Conservation (phyloP, 1,139 yeast species). For the Scheffersomyces segobiensis region DNA sequence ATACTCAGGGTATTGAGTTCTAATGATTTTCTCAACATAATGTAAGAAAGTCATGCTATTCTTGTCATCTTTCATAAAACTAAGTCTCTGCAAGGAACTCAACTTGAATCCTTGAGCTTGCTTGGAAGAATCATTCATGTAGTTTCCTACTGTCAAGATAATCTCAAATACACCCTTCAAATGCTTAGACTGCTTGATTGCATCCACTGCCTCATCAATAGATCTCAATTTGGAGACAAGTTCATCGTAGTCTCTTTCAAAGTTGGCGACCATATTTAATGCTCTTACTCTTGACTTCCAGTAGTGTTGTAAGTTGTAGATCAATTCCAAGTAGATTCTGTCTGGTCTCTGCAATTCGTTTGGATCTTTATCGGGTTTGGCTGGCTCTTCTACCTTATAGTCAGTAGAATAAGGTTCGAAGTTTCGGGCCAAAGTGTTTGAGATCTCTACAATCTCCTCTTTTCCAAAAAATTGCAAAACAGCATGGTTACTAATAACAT, state of each 20-base stretch:
- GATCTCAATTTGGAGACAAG: conserved; percentile 58
- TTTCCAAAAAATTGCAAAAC: conserved; percentile 71
- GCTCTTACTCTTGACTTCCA: conserved; percentile 83
- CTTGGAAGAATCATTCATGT: conserved; percentile 77
- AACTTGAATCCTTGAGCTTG: conserved; percentile 82
- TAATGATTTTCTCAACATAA: conserved; percentile 71
- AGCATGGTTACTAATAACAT: conserved; percentile 55
- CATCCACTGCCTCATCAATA: conserved; percentile 65
- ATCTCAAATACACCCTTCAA: conserved; percentile 70
- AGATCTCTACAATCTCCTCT: conserved; percentile 65
- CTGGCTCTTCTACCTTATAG: conserved; percentile 35
- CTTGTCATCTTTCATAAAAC: conserved; percentile 75
- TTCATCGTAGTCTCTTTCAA: conserved; percentile 73
- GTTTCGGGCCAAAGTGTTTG: conserved; percentile 61
- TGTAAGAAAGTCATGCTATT: conserved; percentile 79
- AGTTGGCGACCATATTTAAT: conserved; percentile 56
- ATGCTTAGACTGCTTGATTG: conserved; percentile 57
- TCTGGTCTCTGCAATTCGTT: conserved; percentile 75
- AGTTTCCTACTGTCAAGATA: conserved; percentile 79
- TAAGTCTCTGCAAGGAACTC: conserved; percentile 70
- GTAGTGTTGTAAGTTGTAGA: conserved; percentile 73
- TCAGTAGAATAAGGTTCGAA: conserved; percentile 67
- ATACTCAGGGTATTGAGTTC: conserved; percentile 68
- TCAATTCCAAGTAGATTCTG: conserved; percentile 68
- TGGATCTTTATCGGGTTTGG: conserved; percentile 73